Evolutionary conservation across 2,329 filamentous ascomycete genomes (phyloP), one percentile per base, ranked within the genome.

Genomic region (Colletotrichum sp.): DNA sequence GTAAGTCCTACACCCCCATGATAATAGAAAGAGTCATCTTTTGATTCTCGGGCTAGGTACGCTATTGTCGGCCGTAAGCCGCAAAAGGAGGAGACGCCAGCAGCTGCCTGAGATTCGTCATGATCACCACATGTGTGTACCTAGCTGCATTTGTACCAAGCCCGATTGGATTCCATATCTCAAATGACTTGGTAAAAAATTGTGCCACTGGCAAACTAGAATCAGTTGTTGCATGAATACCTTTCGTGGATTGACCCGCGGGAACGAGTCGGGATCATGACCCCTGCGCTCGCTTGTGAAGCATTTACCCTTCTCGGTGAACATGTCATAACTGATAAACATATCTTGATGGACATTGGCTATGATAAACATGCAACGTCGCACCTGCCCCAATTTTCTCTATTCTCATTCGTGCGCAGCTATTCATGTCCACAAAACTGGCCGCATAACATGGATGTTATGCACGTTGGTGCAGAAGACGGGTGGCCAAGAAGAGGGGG

Each of bases 391-490:
- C 43, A 3, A 8, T 5, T 47, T 1, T 5, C 43, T 13, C 0
- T 8, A 4, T 21, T 21, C 43, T 13, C 11, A 47, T 47, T 47
- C 43, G 43, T 8, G 5, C 43, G n/a, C 0, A 47, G 43, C 0
- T 47, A 6, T 21, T 13, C 11, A 47, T 47, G 11, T 47, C 43
- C 43, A 47, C 43, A 47, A 47, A 47, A 47, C 6, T 13, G 0
- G 11, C n/a, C 3, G 11, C 43, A 0, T 8, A 47, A 47, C 43
- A 84, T 57, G 43, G 43, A 1, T 47, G 18, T 77, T 34, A 61
- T 61, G 58, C 58, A 61, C 18, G 31, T 61, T 61, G 58, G 58
- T 61, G 58, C 58, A 34, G 4, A 3, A n/a, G n/a, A 0, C 1
- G 13, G 31, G 13, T 9, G 9, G 58, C 58, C 31, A 61, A 61